These are phyloP conservation scores for Coemansia sp. DNA, from an alignment of 192 early-diverging fungal species.

Conservation along the genomic window DNA sequence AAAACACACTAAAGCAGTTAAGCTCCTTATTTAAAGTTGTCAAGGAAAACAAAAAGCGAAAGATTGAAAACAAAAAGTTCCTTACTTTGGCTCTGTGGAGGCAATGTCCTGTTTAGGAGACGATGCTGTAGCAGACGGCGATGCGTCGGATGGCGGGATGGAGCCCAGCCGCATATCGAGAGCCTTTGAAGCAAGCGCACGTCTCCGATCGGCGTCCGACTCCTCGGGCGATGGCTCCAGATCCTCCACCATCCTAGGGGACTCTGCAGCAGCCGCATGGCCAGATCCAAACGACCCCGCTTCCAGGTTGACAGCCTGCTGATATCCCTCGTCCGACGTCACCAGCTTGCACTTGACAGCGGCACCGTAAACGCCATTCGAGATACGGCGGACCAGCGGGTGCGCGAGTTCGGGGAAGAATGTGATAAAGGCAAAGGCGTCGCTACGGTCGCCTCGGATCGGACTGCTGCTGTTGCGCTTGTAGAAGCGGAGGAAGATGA, in stretches of 20 bases:
- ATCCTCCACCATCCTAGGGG: not conserved
- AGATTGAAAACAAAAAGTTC: not conserved
- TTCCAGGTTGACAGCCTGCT: conserved; percentile 29
- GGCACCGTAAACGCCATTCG: conserved; percentile 15
- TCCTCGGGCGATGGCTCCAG: conserved; percentile 11
- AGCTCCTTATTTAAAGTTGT: too few relatives aligned
- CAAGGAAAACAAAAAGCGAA: conserved; percentile 1
- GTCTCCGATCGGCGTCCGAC: conserved; percentile 38
- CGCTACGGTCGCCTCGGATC: conserved; percentile 82
- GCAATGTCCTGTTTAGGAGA: not conserved
- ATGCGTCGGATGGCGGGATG: not conserved
- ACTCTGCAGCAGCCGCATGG: not conserved
- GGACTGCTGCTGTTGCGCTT: conserved; percentile 65
- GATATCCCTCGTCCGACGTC: conserved; percentile 46
- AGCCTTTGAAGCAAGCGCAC: conserved; percentile 44
- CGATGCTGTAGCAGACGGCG: not conserved
- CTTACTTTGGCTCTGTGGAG: conserved; percentile 11
- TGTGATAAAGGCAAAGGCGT: conserved; percentile 84
- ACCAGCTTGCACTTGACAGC: conserved; percentile 34
- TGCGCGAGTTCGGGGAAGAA: conserved; percentile 80
- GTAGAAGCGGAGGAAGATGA: conserved; percentile 87
- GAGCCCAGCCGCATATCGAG: conserved; percentile 38
- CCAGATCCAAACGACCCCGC: not conserved
- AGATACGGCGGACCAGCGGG: conserved; percentile 30
- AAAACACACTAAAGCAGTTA: too few relatives aligned